These are phyloP conservation scores for Phanerodontia chrysosporium DNA, from an alignment of 768 basidiomycete species.

Conservation along the genomic window DNA sequence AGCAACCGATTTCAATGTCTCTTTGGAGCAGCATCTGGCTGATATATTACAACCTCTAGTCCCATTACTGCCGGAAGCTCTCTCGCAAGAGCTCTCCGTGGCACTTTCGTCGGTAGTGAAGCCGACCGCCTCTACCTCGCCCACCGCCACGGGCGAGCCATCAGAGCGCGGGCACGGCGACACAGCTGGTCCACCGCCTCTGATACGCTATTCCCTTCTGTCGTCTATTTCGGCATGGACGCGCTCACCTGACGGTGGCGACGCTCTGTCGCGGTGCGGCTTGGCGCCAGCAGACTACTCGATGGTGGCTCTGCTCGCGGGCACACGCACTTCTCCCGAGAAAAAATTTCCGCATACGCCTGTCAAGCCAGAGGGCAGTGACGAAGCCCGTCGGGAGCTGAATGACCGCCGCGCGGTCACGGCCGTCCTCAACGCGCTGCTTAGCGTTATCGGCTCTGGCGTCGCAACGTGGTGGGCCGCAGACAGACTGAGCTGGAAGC, in stretches of 20 bases:
- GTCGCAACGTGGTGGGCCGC: conserved; percentile 74
- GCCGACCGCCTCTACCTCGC: not conserved
- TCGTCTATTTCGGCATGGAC: conserved; percentile 65
- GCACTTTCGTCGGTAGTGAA: conserved; percentile 30
- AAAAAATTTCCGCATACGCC: conserved; percentile 54
- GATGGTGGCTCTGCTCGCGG: conserved; percentile 75
- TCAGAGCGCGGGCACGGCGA: not conserved
- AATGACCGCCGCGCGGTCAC: conserved; percentile 66
- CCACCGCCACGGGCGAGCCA: not conserved
- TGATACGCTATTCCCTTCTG: conserved; percentile 60
- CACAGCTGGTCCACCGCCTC: conserved; percentile 25
- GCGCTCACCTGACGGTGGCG: conserved; percentile 45
- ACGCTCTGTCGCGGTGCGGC: conserved; percentile 32
- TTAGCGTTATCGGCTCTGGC: conserved; percentile 66
- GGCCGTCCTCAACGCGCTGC: conserved; percentile 62
- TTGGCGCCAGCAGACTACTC: conserved; percentile 54
- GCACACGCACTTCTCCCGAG: conserved; percentile 73
- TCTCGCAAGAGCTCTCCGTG: conserved; percentile 37
- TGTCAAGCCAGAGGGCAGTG: conserved; percentile 38
- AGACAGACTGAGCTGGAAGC: conserved; percentile 53
- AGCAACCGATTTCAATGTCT: conserved; percentile 48
- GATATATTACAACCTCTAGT: conserved; percentile 43
- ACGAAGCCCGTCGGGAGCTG: conserved; percentile 39
- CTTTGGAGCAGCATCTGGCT: conserved; percentile 62
- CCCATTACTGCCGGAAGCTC: conserved; percentile 40